Percentiles rank a stretch among this genome's conserved stretches.
phyloP scores from a whole-genome alignment of 1,139 yeast genomes.

The Nakaseomyces bracarensis region DNA sequence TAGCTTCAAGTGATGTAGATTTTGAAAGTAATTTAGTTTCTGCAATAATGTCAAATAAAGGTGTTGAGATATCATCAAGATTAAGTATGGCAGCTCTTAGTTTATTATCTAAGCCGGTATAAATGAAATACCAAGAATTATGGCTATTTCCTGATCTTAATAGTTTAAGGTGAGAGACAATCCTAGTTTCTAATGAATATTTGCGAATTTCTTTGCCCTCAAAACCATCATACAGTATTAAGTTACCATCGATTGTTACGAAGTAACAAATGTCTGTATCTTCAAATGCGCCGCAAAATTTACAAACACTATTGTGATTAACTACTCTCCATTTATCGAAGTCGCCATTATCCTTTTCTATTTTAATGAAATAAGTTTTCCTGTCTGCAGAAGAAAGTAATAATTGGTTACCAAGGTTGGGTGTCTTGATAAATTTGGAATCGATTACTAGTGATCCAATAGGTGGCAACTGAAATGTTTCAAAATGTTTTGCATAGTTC shows the following conservation, averaged over 20 bases:
- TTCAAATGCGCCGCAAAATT: neutral
- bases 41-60: conserved; percentile 25
- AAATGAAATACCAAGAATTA: conserved; percentile 37
- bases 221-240: neutral
- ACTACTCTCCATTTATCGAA: neutral
- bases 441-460: neutral
- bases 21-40: conserved; percentile 38
- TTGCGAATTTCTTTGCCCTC: neutral
- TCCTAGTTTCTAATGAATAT: neutral
- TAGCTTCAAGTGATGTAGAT: conserved; percentile 43
- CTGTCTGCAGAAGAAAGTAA: neutral
- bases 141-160: conserved; percentile 1
- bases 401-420: neutral
- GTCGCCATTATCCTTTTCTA: neutral
- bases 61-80: conserved; percentile 12
- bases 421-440: neutral
- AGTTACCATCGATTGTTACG: neutral
- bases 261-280: neutral
- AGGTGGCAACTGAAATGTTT: neutral
- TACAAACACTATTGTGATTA: conserved; percentile 1
- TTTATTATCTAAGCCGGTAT: conserved; percentile 56
- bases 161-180: neutral
- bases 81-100: conserved; percentile 38
- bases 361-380: neutral
- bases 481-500: neutral